A percentile compares a stretch with the other conserved stretches of the same genome.
phyloP scores from a whole-genome alignment of 73 alveolate genomes.

The Loxodes magnus region DNA sequence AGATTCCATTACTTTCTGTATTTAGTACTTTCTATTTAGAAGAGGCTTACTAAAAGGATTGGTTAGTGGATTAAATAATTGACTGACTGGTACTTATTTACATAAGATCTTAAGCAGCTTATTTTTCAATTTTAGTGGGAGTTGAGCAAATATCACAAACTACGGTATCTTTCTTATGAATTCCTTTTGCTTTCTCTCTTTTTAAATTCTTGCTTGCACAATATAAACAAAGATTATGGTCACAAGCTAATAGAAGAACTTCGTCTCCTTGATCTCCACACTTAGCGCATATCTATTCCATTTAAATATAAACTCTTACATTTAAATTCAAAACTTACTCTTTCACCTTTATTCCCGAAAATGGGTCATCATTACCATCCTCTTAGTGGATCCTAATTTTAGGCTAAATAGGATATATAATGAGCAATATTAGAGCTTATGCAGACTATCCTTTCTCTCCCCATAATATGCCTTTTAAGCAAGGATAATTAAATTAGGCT shows the following conservation, averaged over 20 bases:
- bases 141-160: constrained; percentile 60
- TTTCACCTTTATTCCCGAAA: no score
- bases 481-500: no score
- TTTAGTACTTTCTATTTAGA: not conserved
- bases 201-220: constrained; percentile 66
- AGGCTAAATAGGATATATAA: no score
- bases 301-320: no score
- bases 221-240: constrained; percentile 64
- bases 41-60: no score
- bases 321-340: no score
- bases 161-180: constrained; percentile 28
- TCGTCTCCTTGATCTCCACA: constrained; percentile 55
- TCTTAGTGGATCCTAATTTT: no score
- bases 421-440: no score
- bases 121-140: constrained; percentile 70
- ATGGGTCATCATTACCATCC: no score
- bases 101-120: constrained; percentile 56
- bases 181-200: constrained; percentile 37
- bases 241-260: constrained; percentile 59
- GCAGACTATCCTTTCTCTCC: no score
- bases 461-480: no score
- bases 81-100: not conserved
- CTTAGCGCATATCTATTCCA: constrained; percentile 50
- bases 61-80: not conserved
- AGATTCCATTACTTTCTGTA: not conserved